A percentile compares a stretch with the other conserved stretches of the same genome.
Conservation (phyloP, 2,329 filamentous ascomycete genomes). For the Plenodomus tracheiphilus region DNA sequence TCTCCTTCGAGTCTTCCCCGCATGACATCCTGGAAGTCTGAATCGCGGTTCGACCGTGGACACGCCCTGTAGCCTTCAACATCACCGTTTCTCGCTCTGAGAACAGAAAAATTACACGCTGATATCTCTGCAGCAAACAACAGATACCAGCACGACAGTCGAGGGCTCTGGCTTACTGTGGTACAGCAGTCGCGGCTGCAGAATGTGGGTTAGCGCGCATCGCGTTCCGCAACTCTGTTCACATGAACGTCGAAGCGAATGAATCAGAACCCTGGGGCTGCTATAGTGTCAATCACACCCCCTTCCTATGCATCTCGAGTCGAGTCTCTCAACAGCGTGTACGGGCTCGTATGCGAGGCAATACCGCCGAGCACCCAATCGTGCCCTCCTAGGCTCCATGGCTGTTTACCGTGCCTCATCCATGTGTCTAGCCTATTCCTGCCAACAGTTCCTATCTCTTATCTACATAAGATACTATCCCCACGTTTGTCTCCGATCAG, state of each 20-base stretch:
- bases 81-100: no score
- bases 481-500: not conserved
- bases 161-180: no score
- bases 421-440: not conserved
- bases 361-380: not conserved
- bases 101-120: no score
- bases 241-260: conserved; percentile 3
- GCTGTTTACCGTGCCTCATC: not conserved
- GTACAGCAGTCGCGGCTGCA: no score
- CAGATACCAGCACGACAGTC: no score
- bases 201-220: conserved; percentile 1
- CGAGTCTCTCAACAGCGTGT: not conserved
- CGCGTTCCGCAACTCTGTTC: conserved; percentile 4
- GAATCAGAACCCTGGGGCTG: conserved; percentile 3
- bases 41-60: no score
- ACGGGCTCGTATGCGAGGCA: not conserved
- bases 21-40: conserved; percentile 2
- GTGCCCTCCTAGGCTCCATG: not conserved
- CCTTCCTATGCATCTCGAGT: not conserved
- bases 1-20: conserved; percentile 13
- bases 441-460: conserved; percentile 7
- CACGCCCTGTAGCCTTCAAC: no score
- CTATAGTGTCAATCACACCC: no score
- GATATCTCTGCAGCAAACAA: no score
- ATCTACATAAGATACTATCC: conserved; percentile 6